These are phyloP conservation scores for Apophysomyces sp. DNA, from an alignment of 371 early-diverging fungal species.

Conservation along the genomic window DNA sequence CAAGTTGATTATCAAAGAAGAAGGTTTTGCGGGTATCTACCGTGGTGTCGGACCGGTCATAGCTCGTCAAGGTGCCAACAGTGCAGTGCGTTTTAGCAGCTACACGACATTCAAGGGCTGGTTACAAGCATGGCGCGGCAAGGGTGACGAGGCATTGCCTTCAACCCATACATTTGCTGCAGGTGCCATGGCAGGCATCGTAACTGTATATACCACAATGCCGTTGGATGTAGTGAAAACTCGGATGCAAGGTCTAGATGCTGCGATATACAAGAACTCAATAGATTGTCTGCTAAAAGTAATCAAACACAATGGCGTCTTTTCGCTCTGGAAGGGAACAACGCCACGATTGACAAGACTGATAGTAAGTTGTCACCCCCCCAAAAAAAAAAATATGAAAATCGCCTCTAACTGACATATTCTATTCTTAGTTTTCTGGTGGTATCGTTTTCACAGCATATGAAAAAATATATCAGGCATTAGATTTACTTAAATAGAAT, in stretches of 20 bases:
- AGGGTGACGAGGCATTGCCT: constrained; percentile 55
- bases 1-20: constrained; percentile 60
- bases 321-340: constrained; percentile 92
- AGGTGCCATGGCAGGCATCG: constrained; percentile 83
- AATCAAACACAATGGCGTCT: constrained; percentile 71
- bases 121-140: constrained; percentile 40
- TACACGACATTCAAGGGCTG: constrained; percentile 78
- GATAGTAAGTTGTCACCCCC: constrained; percentile 58
- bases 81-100: constrained; percentile 85
- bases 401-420: constrained; percentile 2
- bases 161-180: constrained; percentile 69
- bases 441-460: constrained; percentile 93
- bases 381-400: too few species aligned
- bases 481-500: constrained; percentile 17
- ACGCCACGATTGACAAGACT: constrained; percentile 87
- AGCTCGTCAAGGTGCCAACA: constrained; percentile 91
- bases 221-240: constrained; percentile 95
- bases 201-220: constrained; percentile 94
- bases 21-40: constrained; percentile 86
- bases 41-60: constrained; percentile 89
- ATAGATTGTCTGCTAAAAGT: constrained; percentile 76
- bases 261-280: constrained; percentile 67
- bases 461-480: constrained; percentile 66
- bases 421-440: constrained; percentile 73
- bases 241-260: constrained; percentile 84